These are phyloP conservation scores for Pilatotrama ljubarskyi DNA, from an alignment of 768 basidiomycete species.

Conservation along the genomic window DNA sequence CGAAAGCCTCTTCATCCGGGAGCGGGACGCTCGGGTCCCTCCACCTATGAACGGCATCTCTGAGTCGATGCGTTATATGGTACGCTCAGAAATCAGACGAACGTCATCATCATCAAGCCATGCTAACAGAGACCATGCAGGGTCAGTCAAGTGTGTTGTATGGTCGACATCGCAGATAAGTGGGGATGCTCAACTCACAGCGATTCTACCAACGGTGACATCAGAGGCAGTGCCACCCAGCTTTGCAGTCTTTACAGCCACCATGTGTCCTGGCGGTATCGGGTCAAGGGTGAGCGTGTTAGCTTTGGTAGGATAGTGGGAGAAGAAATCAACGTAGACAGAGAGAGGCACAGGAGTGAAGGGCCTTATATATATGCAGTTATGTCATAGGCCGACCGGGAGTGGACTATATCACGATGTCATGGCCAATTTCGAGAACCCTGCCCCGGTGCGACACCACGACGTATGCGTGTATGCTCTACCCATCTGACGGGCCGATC, in stretches of 20 bases:
- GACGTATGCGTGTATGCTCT: too few relatives aligned
- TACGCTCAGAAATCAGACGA: conserved; percentile 12
- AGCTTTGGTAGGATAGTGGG: too few relatives aligned
- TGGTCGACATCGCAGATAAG: too few relatives aligned
- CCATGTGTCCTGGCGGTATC: too few relatives aligned
- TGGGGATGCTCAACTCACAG: conserved; percentile 35
- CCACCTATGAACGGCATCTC: not conserved
- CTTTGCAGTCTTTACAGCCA: conserved; percentile 29
- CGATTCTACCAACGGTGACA: conserved; percentile 40
- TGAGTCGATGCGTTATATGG: not conserved
- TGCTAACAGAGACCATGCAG: conserved; percentile 29
- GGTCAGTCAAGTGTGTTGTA: too few relatives aligned
- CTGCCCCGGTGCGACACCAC: too few relatives aligned
- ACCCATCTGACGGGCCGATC: too few relatives aligned
- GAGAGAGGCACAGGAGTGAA: not conserved
- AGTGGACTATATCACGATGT: not conserved
- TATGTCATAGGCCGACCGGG: too few relatives aligned
- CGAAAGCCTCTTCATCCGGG: conserved; percentile 61
- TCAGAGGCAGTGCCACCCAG: conserved; percentile 42
- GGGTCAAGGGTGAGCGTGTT: too few relatives aligned
- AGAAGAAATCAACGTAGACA: too few relatives aligned
- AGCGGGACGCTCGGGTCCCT: conserved; percentile 43
- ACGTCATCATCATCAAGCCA: conserved; percentile 64
- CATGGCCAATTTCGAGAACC: not conserved
- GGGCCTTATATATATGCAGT: not conserved